Base-by-base conservation (phyloP, 352 stramenopile genomes). In the Blastocystis sp. region DNA sequence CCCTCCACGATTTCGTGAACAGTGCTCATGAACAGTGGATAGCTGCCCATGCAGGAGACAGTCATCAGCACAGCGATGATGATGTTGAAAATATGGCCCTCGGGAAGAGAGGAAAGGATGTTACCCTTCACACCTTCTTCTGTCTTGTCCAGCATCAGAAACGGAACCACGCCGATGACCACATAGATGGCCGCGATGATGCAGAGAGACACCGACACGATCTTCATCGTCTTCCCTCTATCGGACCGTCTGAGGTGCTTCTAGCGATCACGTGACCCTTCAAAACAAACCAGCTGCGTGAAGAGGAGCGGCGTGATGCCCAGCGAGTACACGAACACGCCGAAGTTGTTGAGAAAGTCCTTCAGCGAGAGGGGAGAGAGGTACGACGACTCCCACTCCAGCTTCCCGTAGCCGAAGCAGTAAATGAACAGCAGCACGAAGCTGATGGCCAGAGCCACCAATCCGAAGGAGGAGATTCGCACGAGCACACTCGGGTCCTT, bases 351-450 rank as follows among this genome's bases (percentile, higher is more conserved):
- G 56, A 89, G 45, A 16, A 89, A 76, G 9, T 39, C 78, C 37
- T 18, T 37, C 7, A 59, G 13, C 13, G 54, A 76, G 6, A 41
- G 24, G 1, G 59, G 56, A 13, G 16, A 89, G 24, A 63, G 30
- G 43, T 79, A 79, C 4, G 9, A 53, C 13, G 4, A 2, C 16
- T 76, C 37, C 30, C 7, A 66, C 26, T 11, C 26, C 20, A 89
- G 70, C 11, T 37, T 7, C 4, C 24, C 59, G 43, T 78, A 50
- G 18, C 13, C 30, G 18, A 89, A 18, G 9, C 78, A 59, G 30
- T 89, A 89, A 30, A 89, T 45, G 56, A 89, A 89, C 4, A 89
- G 30, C 18, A 89, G n/a, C 18, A 89, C n/a, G 78, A 78, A 78
- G 4, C 37, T 64, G 55, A 89, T 41, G 24, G 50, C 56, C 37